Evolutionary conservation across 2,329 filamentous ascomycete species (phyloP).

Genomic region (Penicillium sp.): DNA sequence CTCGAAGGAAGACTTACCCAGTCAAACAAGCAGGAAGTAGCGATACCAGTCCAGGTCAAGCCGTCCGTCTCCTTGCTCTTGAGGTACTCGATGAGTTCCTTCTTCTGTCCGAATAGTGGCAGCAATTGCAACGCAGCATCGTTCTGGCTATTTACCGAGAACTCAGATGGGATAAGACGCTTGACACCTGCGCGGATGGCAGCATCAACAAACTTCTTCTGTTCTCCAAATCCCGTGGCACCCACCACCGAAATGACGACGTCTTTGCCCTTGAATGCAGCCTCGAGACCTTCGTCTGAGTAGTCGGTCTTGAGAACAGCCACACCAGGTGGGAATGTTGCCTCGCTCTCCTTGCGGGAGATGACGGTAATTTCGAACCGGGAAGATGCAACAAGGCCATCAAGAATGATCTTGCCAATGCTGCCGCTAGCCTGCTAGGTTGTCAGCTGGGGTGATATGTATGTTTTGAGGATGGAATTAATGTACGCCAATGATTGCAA

Average conservation of each 20-base stretch:
- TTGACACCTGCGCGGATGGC: constrained; percentile 34
- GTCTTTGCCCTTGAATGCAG: constrained; percentile 32
- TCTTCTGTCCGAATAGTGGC: constrained; percentile 29
- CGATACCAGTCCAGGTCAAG: constrained; percentile 62
- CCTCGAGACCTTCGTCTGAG: constrained; percentile 22
- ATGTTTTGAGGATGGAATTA: neutral
- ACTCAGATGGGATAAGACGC: constrained; percentile 38
- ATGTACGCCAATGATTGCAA: constrained; percentile 22
- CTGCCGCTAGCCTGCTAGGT: constrained; percentile 26
- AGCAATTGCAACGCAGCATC: constrained; percentile 25
- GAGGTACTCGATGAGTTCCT: constrained; percentile 51
- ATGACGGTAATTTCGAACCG: constrained; percentile 28
- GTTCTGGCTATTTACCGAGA: constrained; percentile 30
- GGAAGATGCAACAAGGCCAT: constrained; percentile 14
- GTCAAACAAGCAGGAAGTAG: constrained; percentile 63
- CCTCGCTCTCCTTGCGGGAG: constrained; percentile 22
- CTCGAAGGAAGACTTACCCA: constrained; percentile 38
- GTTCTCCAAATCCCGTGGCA: constrained; percentile 23
- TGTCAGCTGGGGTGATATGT: neutral
- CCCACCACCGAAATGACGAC: constrained; percentile 33
- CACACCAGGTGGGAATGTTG: constrained; percentile 22
- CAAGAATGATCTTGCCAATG: constrained; percentile 26
- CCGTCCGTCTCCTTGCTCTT: constrained; percentile 46
- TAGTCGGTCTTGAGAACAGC: constrained; percentile 28
- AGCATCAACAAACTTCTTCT: constrained; percentile 35